A percentile compares a stretch with the other conserved stretches of the same genome.
phyloP scores from a whole-genome alignment of 2,329 filamentous ascomycete species.

The Ophiocordyceps camponoti-saundersi region DNA sequence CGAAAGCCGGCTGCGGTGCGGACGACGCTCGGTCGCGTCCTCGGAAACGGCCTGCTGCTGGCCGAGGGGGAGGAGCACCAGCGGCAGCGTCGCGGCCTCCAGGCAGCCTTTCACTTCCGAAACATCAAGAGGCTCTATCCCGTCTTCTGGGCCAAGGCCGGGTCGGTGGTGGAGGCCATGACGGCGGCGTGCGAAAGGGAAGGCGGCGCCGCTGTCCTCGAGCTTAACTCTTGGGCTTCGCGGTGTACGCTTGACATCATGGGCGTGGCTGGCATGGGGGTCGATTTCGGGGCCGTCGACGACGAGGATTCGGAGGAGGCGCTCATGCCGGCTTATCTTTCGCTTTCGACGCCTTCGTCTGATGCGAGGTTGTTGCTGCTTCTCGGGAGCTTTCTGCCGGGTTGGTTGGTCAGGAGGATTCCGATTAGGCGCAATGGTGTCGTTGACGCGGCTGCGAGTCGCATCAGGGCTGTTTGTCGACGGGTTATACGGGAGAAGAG shows the following conservation, averaged over 20 bases:
- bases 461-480: too few relatives aligned
- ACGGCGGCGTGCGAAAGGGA: slow-evolving; percentile 13
- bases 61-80: slow-evolving; percentile 89
- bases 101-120: slow-evolving; percentile 72
- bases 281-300: too few relatives aligned
- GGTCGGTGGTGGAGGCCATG: slow-evolving; percentile 50
- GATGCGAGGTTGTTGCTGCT: too few relatives aligned
- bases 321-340: too few relatives aligned
- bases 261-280: slow-evolving; percentile 51
- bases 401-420: too few relatives aligned
- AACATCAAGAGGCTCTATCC: slow-evolving; percentile 76
- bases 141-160: slow-evolving; percentile 64
- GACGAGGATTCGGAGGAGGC: too few relatives aligned
- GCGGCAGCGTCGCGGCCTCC: slow-evolving; percentile 59
- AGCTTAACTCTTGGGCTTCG: slow-evolving; percentile 46
- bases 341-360: too few relatives aligned
- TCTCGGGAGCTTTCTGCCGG: too few relatives aligned
- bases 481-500: too few relatives aligned
- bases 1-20: slow-evolving; percentile 40
- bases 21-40: slow-evolving; percentile 39
- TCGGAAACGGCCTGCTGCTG: slow-evolving; percentile 58
- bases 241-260: slow-evolving; percentile 62
- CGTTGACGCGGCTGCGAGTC: too few relatives aligned
- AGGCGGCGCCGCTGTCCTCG: slow-evolving; percentile 24
- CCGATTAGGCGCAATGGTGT: too few relatives aligned